Conservation (phyloP, 768 basidiomycete genomes). For the Lactifluus rugatus region DNA sequence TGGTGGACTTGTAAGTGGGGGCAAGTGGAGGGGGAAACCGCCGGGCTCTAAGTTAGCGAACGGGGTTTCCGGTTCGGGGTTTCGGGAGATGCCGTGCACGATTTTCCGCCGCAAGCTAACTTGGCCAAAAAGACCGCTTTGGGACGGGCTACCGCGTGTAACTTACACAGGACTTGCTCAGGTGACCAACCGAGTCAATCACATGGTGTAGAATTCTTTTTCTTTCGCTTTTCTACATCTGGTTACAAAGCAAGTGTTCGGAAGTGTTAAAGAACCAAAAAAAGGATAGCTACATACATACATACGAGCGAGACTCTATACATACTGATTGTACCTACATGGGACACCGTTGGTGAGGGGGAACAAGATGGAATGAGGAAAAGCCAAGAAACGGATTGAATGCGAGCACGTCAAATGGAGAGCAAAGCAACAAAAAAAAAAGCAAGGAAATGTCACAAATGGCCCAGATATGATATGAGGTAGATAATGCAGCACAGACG, state of each 20-base stretch:
- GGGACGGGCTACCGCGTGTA: background rate
- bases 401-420: background rate
- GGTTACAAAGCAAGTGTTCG: background rate
- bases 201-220: background rate
- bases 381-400: background rate
- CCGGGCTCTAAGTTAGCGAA: background rate
- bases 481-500: background rate
- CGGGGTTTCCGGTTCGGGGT: background rate
- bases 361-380: background rate
- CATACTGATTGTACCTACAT: constrained; percentile 15
- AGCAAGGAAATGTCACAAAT: background rate
- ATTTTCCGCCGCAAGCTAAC: background rate
- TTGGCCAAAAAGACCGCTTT: background rate
- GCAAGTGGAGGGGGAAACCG: background rate
- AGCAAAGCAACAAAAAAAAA: background rate
- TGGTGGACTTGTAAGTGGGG: no score
- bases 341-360: background rate
- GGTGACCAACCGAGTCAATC: background rate
- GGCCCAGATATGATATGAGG: background rate
- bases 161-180: background rate
- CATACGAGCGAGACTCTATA: constrained; percentile 9
- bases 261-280: background rate
- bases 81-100: constrained; percentile 8
- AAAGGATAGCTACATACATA: constrained; percentile 12
- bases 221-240: background rate